Conservation (phyloP, 1,139 yeast genomes). For the Sugiyamaella japonica region DNA sequence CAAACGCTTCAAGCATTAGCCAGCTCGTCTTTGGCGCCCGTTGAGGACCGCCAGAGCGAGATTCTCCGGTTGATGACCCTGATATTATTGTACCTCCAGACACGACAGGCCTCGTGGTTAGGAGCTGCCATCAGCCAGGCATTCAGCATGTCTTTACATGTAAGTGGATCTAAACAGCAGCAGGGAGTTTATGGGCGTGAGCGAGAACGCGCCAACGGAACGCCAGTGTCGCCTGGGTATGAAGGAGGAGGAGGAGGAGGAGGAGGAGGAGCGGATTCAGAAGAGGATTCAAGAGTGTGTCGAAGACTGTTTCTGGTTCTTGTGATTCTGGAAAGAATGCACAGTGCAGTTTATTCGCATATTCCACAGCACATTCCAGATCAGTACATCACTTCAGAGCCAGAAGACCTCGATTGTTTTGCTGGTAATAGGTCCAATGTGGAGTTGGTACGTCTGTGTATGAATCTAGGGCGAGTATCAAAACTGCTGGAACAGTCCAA, state of each 20-base stretch:
- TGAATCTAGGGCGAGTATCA: conserved; percentile 25
- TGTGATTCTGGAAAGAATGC: conserved; percentile 36
- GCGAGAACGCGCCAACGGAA: not conserved
- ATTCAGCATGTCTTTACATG: conserved; percentile 31
- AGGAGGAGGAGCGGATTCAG: conserved; percentile 19
- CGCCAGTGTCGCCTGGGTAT: conserved; percentile 3
- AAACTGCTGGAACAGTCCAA: conserved; percentile 5
- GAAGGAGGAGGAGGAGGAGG: not conserved
- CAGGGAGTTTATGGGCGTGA: not conserved
- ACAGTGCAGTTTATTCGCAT: conserved; percentile 29
- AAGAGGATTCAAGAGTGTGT: conserved; percentile 21
- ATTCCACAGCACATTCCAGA: conserved; percentile 32
- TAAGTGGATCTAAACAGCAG: conserved; percentile 10
- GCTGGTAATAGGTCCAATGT: conserved; percentile 28
- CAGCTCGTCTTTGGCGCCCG: conserved; percentile 12
- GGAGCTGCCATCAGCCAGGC: conserved; percentile 43
- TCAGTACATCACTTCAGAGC: conserved; percentile 24
- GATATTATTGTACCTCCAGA: conserved; percentile 40
- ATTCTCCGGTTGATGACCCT: conserved; percentile 38
- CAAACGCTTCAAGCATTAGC: conserved; percentile 14
- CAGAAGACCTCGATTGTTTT: conserved; percentile 29
- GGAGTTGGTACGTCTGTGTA: conserved; percentile 31
- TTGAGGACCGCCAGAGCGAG: conserved; percentile 24
- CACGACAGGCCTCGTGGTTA: conserved; percentile 41
- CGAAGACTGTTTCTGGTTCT: conserved; percentile 37